Conservation (phyloP, 2,329 filamentous ascomycete species). For the Apiospora sp. region DNA sequence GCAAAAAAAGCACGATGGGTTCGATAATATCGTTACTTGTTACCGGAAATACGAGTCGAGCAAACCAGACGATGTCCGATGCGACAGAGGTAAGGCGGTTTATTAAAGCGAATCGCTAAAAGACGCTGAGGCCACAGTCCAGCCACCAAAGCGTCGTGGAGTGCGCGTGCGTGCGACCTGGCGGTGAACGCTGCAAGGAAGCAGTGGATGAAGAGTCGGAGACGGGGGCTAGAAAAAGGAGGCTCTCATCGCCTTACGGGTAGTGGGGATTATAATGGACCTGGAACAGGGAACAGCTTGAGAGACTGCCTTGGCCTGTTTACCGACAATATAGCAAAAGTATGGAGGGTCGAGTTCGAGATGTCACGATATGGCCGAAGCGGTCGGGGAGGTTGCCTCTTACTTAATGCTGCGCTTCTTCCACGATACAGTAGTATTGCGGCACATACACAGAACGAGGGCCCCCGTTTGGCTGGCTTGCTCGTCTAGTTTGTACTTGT, state of each 20-base stretch:
- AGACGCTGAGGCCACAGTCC: conserved; percentile 13
- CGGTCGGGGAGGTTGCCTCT: neutral
- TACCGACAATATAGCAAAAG: neutral
- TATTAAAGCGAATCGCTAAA: conserved; percentile 10
- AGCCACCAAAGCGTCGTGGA: conserved; percentile 10
- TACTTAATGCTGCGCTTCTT: neutral
- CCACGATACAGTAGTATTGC: neutral
- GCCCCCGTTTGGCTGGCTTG: neutral
- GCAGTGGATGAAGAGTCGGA: neutral
- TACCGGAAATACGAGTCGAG: neutral
- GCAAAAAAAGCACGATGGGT: too few relatives aligned
- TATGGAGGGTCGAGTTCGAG: neutral
- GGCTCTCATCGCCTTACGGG: conserved; percentile 3
- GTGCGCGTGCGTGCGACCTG: conserved; percentile 11
- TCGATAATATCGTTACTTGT: neutral
- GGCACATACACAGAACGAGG: neutral
- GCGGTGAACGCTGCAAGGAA: conserved; percentile 22
- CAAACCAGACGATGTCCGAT: neutral
- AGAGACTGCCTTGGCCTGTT: neutral
- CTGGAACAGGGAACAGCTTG: neutral
- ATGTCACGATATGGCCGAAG: neutral
- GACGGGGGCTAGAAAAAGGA: neutral
- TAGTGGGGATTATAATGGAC: neutral
- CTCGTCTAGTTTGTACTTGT: neutral
- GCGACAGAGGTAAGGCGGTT: neutral